phyloP scores from a whole-genome alignment of 805 yeast genomes.

The Suhomyces sp. region DNA sequence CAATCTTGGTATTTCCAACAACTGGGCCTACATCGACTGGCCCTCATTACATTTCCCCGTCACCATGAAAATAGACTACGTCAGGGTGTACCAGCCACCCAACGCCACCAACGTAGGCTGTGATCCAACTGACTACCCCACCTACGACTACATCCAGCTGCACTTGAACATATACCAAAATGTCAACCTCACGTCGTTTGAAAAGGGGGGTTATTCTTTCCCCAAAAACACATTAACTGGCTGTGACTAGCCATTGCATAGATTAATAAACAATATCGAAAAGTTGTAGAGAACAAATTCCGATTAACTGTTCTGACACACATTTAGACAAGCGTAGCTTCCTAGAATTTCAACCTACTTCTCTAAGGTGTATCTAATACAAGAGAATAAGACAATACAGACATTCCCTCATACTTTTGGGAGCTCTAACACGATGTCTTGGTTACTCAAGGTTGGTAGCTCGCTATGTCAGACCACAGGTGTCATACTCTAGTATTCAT shows the following conservation, averaged over 20 bases:
- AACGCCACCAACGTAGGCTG: conserved; percentile 64
- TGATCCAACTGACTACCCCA: conserved; percentile 85
- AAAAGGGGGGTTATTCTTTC: conserved; percentile 58
- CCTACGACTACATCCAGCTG: conserved; percentile 70
- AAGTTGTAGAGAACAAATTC: too few species aligned
- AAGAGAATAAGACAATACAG: too few species aligned
- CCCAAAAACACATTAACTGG: conserved; percentile 38
- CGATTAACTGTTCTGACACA: too few species aligned
- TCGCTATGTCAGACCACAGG: too few species aligned
- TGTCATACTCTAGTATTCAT: too few species aligned
- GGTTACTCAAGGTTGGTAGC: too few species aligned
- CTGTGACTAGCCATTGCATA: background rate
- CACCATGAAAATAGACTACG: conserved; percentile 74
- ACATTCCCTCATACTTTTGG: too few species aligned
- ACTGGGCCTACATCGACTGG: conserved; percentile 96
- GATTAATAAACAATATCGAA: too few species aligned
- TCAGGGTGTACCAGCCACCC: conserved; percentile 86
- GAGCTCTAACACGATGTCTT: too few species aligned
- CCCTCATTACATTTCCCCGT: conserved; percentile 73
- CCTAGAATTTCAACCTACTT: too few species aligned
- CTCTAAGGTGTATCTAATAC: too few species aligned
- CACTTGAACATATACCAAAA: conserved; percentile 71
- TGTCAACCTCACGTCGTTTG: conserved; percentile 72
- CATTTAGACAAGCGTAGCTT: too few species aligned
- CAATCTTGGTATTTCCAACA: conserved; percentile 86